phyloP scores from a whole-genome alignment of 164 flowering plant species.

The Berberis thunbergii region DNA sequence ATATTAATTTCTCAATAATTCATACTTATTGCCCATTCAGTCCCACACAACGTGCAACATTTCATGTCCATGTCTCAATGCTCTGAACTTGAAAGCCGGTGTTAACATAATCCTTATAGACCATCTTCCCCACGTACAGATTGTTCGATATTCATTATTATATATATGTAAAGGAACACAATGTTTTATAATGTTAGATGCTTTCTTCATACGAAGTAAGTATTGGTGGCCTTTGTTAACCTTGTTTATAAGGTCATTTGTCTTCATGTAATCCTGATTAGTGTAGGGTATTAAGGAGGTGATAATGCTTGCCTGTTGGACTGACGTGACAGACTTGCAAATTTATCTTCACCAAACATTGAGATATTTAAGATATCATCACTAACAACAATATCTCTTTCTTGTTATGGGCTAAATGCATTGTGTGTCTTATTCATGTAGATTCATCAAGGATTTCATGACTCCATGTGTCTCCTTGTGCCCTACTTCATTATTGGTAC shows the following conservation, averaged over 20 bases:
- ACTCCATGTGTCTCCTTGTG: slow-evolving; percentile 6
- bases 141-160: no score
- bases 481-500: background rate
- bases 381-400: slow-evolving; percentile 5
- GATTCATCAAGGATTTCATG: background rate
- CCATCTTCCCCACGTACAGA: no score
- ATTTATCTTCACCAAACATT: background rate
- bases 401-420: slow-evolving; percentile 11
- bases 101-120: background rate
- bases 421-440: background rate
- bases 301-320: slow-evolving; percentile 5
- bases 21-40: no score
- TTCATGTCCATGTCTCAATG: background rate
- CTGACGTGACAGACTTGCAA: slow-evolving; percentile 12
- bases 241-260: no score
- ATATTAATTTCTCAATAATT: no score
- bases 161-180: no score
- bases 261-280: background rate
- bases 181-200: no score
- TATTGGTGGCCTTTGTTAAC: no score
- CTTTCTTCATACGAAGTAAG: no score
- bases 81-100: background rate
- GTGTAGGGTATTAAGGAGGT: background rate
- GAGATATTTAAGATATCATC: slow-evolving; percentile 1
- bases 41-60: no score